A percentile compares a stretch with the other conserved stretches of the same genome.
Conservation (phyloP, 352 stramenopile species). For the Phytophthora rubi region DNA sequence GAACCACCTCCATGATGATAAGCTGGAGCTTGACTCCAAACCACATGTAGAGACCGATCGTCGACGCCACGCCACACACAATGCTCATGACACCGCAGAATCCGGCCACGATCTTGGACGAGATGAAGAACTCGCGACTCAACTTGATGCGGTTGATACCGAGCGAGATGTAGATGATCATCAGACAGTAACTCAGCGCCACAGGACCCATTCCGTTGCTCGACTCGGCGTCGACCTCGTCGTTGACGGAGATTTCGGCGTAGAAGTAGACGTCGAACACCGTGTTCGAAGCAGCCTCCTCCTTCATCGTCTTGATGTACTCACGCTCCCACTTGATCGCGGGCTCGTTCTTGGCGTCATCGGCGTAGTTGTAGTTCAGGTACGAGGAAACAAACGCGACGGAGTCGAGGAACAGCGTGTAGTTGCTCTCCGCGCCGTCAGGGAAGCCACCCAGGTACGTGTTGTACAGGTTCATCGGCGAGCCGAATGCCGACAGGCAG, state of each 20-base stretch:
- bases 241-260: conserved; percentile 64
- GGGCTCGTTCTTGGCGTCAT: conserved; percentile 49
- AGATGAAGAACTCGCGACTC: conserved; percentile 53
- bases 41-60: conserved; percentile 73
- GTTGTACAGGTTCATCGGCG: conserved; percentile 79
- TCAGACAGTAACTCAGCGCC: conserved; percentile 59
- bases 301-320: conserved; percentile 64
- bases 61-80: conserved; percentile 59
- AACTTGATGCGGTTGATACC: conserved; percentile 72
- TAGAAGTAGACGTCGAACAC: conserved; percentile 67
- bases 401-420: conserved; percentile 54
- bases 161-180: conserved; percentile 74
- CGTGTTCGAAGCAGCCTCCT: conserved; percentile 43
- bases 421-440: conserved; percentile 53
- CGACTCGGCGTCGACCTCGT: conserved; percentile 65
- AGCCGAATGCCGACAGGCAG: conserved; percentile 64
- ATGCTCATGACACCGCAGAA: conserved; percentile 70
- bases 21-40: conserved; percentile 65
- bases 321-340: conserved; percentile 65
- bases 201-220: conserved; percentile 59
- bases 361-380: conserved; percentile 72
- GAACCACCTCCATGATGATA: conserved; percentile 77
- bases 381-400: conserved; percentile 57
- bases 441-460: conserved; percentile 66
- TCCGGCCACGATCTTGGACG: conserved; percentile 61